These are phyloP conservation scores for Sphaerostilbella broomeana DNA, from an alignment of 2,329 filamentous ascomycete genomes.

Conservation along the genomic window DNA sequence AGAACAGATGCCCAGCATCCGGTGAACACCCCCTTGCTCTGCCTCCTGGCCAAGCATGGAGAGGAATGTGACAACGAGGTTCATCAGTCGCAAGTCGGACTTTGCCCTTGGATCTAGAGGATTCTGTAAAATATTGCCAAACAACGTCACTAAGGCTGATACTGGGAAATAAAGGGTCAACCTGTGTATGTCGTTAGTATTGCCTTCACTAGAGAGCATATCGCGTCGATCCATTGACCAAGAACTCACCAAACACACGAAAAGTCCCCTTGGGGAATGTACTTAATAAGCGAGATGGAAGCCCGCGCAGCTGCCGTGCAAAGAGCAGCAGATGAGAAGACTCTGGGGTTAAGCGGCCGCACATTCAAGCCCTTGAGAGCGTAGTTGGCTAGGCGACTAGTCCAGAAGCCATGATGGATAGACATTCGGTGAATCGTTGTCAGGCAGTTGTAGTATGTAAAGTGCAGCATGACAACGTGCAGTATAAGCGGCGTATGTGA, in stretches of 20 bases:
- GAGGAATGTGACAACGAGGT: slow-evolving; percentile 83
- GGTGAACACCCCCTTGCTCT: slow-evolving; percentile 81
- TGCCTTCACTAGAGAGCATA: slow-evolving; percentile 2
- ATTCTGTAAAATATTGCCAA: slow-evolving; percentile 94
- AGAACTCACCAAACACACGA: slow-evolving; percentile 82
- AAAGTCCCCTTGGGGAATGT: slow-evolving; percentile 91
- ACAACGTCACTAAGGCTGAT: slow-evolving; percentile 87
- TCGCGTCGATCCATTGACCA: no score
- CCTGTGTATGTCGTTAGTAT: slow-evolving; percentile 38
- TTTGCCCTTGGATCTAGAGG: slow-evolving; percentile 82
- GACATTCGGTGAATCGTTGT: slow-evolving; percentile 99
- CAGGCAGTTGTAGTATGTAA: slow-evolving; percentile 95
- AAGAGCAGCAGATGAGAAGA: slow-evolving; percentile 88
- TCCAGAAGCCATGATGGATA: slow-evolving; percentile 97
- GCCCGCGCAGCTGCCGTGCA: slow-evolving; percentile 90
- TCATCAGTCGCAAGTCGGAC: slow-evolving; percentile 87
- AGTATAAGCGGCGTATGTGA: slow-evolving; percentile 89
- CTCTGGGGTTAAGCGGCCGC: slow-evolving; percentile 80
- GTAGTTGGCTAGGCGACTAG: slow-evolving; percentile 86
- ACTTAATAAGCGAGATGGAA: slow-evolving; percentile 89
- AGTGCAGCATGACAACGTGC: slow-evolving; percentile 89
- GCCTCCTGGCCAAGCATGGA: slow-evolving; percentile 85
- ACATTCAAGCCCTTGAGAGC: slow-evolving; percentile 92
- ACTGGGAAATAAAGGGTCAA: slow-evolving; percentile 95
- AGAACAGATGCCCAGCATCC: slow-evolving; percentile 90